These are phyloP conservation scores for Claviceps sp. DNA, from an alignment of 2,329 filamentous ascomycete species.

Conservation along the genomic window DNA sequence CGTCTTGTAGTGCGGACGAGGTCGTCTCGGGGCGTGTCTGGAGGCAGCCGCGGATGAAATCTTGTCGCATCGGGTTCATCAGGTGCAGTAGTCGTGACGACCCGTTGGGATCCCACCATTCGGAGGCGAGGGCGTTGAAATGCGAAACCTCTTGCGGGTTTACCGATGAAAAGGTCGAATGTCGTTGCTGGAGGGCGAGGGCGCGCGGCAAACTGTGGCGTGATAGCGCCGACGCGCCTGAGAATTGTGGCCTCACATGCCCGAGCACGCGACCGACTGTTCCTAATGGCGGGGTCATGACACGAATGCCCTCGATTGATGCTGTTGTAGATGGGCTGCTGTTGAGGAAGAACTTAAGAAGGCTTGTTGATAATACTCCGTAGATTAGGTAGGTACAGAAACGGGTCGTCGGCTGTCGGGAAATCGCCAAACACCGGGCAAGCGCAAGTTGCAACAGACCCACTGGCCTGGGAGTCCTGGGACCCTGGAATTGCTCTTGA, in stretches of 20 bases:
- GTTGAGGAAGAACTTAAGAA: not conserved
- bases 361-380: no score
- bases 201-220: not conserved
- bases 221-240: not conserved
- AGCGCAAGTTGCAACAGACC: not conserved
- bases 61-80: slow-evolving; percentile 94
- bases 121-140: slow-evolving; percentile 83
- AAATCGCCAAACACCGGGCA: not conserved
- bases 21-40: slow-evolving; percentile 31
- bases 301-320: not conserved
- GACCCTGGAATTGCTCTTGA: not conserved
- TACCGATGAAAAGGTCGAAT: slow-evolving; percentile 50
- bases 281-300: slow-evolving; percentile 1
- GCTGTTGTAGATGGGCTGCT: not conserved
- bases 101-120: slow-evolving; percentile 95
- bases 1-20: slow-evolving; percentile 12
- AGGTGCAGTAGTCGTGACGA: slow-evolving; percentile 85
- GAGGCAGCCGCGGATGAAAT: slow-evolving; percentile 71
- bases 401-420: not conserved
- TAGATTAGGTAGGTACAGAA: no score
- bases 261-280: slow-evolving; percentile 1
- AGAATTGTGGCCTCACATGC: not conserved
- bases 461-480: not conserved
- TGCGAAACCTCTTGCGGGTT: slow-evolving; percentile 83
- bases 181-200: slow-evolving; percentile 5